Evolutionary conservation across 352 stramenopile species (phyloP), one percentile per base, ranked within the genome.

Genomic region (Globisporangium carolinianum): DNA sequence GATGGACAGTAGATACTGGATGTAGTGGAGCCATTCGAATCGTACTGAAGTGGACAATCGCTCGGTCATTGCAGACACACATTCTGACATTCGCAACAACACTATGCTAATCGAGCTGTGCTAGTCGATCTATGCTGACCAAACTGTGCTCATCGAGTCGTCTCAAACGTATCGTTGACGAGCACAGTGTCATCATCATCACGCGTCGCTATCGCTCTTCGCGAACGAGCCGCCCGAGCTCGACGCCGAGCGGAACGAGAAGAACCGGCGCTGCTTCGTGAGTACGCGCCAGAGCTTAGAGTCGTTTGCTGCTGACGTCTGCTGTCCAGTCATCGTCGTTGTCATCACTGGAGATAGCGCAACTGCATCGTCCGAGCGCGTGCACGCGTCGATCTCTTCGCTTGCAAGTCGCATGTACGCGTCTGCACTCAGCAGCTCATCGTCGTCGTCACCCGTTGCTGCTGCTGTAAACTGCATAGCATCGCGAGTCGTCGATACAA

Each of bases 351-450:
- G 24, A 24, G 24, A 24, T 24, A 24, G 24, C 15, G 58, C 37
- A 14, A 47, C 37, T 17, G 15, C 50, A 8, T 35, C 10, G 9
- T 0, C 5, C 49, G 24, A 24, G 24, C 24, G 24, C 8, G 37
- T 46, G 37, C 17, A 63, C 46, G 60, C 72, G 41, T 80, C 75
- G 51, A 89, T 74, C 58, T 80, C 76, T 12, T 71, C 66, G 48
- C 67, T 87, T 36, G 84, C 84, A 24, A 91, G 69, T 14, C 83
- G 76, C 79, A 94, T 94, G 66, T 76, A 94, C 14, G 72, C 74
- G 47, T 94, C 84, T 10, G 81, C 76, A 51, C 77, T 94, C 8
- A 72, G 76, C 18, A 68, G 67, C 17, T 73, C 76, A 10, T 68
- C 61, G 5, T 50, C 53, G 9, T 62, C 51, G 35, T 47, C 55